These are phyloP conservation scores for Teratosphaeria gauchensis DNA, from an alignment of 2,329 filamentous ascomycete species.

Conservation along the genomic window DNA sequence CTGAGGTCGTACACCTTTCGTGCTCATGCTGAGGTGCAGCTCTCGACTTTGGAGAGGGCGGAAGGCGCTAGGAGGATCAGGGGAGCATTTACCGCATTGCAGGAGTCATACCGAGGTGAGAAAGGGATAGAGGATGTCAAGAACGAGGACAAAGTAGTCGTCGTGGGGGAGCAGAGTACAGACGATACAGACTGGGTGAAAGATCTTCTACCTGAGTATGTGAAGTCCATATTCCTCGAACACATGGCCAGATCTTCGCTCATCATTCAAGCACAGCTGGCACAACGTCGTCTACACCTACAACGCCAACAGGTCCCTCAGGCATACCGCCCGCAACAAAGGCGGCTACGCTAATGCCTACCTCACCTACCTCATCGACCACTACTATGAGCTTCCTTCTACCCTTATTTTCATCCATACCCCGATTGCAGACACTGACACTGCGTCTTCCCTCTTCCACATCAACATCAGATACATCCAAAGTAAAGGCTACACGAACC, in stretches of 20 bases:
- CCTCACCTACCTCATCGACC: conserved; percentile 37
- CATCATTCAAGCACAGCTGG: neutral
- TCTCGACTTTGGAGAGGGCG: neutral
- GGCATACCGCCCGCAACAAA: conserved; percentile 24
- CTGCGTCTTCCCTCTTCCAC: neutral
- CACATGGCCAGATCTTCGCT: neutral
- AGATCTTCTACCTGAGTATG: neutral
- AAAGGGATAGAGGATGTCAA: neutral
- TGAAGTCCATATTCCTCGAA: neutral
- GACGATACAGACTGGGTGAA: neutral
- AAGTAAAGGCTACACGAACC: neutral
- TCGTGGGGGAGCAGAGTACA: conserved; percentile 1
- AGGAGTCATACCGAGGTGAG: neutral
- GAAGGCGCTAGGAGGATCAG: neutral
- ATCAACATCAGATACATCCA: neutral
- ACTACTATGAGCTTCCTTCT: conserved; percentile 29
- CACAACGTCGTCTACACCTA: neutral
- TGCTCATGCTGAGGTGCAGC: neutral
- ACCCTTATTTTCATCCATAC: conserved; percentile 19
- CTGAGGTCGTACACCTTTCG: neutral
- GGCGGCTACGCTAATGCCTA: conserved; percentile 39
- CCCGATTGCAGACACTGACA: neutral
- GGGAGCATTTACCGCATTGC: neutral
- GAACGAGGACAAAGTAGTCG: neutral
- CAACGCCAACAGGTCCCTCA: neutral